Evolutionary conservation across 257 asterid genomes (phyloP), one percentile per base, ranked within the genome.

Genomic region (Capsicum rhomboideum): DNA sequence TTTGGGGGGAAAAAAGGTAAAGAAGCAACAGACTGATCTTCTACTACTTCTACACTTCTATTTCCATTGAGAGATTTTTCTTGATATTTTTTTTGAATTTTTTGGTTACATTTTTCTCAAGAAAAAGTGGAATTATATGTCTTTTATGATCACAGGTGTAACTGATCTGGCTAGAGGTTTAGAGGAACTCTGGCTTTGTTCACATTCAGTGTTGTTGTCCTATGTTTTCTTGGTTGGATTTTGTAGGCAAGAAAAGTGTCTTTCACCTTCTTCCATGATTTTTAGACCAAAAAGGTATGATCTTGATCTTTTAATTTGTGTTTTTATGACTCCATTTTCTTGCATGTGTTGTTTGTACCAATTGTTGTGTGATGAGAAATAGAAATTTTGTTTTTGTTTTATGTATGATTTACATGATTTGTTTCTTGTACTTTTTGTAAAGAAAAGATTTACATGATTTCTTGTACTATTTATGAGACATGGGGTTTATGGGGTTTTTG

Each of bases 201-300:
- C 63, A 50, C 31, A 58, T 20, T 77, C 79, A 29, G 26, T 63
- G 58, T 14, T 21, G 21, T 8, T 34, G 67, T 23, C 40, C 40
- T 52, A 46, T n/a, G 49, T 44, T 14, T 52, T 40, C 67, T 26
- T 64, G 18, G 42, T 58, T 44, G 28, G 11, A 37, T n/a, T 63
- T 84, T 58, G 54, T 78, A 58, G 67, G 46, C 64, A 46, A 81
- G 83, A 58, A 44, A 75, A 54, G 72, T 53, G 74, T 80, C 64
- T 37, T 20, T 71, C 59, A 53, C 34, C 85, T 67, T 82, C 84
- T 82, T 84, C 79, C 86, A 87, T 82, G 87, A 82, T 81, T 87
- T 81, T 53, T 31, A 84, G 86, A 84, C 83, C 78, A 34, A 18
- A 85, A 85, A 87, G 88, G 90, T 87, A 52, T 79, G 86, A 49